Evolutionary conservation across 1,139 yeast genomes (phyloP), one percentile per base, ranked within the genome.

Genomic region (Hyphopichia khmerensis): DNA sequence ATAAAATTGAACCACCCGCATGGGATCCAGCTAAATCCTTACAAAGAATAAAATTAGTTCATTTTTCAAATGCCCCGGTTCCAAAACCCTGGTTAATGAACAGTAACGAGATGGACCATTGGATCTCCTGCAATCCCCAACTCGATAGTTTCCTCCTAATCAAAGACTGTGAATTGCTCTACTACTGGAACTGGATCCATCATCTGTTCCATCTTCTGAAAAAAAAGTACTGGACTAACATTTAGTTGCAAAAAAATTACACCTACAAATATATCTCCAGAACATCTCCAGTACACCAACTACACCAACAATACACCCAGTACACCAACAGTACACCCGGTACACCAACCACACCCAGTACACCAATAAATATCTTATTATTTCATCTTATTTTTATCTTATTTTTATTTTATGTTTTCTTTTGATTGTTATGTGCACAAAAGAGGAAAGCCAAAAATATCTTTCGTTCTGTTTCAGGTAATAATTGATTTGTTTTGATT

Each of bases 1-100:
- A 13, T 4, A 14, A 32, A 10, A 36, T 29, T n/a, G n/a, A n/a
- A n/a, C n/a, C n/a, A 24, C 21, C 33, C n/a, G 18, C 23, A 23
- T 65, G 76, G 76, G 51, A 64, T 40, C 60, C 72, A 3, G 24
- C 41, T 2, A 44, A 49, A 23, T 55, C 53, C 2, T 40, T 59
- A 3, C 38, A 49, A 17, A 45, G 48, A 2, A 50, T 60, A 13
- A 69, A 63, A 45, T 50, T 72, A 29, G 50, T 69, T 18, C 79
- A 74, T 44, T 74, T 70, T 48, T 67, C 75, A 0, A 78, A 74
- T 48, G 62, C 69, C 0, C 79, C 79, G 1, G 65, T 72, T 4
- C 78, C 79, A 2, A 72, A 73, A 47, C 79, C 79, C 9, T 72
- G 79, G 79, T 62, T 19, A 4, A 6, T 17, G 16, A 16, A 17